Evolutionary conservation across 257 asterid genomes (phyloP).

Genomic region (Rhazya stricta): DNA sequence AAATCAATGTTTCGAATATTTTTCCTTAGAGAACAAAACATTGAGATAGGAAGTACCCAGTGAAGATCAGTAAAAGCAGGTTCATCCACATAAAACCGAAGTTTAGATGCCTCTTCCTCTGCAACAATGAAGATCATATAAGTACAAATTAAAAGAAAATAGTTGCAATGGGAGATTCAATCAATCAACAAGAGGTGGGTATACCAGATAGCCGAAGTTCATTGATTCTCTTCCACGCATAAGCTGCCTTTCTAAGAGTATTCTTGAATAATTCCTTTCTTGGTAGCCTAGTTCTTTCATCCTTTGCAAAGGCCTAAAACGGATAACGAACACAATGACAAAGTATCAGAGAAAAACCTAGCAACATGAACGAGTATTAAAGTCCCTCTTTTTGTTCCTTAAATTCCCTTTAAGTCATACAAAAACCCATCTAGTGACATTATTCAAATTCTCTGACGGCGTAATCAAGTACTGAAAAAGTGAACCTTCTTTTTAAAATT

Average conservation of each 20-base stretch:
- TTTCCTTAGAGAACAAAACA: background rate
- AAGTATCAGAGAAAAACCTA: background rate
- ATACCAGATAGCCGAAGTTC: conserved; percentile 83
- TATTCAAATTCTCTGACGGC: background rate
- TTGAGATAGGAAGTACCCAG: conserved; percentile 53
- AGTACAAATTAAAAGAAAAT: conserved; percentile 9
- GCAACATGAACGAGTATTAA: background rate
- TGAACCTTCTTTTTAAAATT: background rate
- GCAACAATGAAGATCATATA: conserved; percentile 25
- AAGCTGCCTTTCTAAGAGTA: conserved; percentile 82
- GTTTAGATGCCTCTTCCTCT: conserved; percentile 80
- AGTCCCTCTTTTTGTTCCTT: background rate
- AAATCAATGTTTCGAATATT: background rate
- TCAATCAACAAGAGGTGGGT: background rate
- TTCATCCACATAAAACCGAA: conserved; percentile 79
- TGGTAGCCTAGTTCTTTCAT: conserved; percentile 68
- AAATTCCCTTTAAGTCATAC: background rate
- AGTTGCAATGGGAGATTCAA: background rate
- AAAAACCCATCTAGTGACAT: background rate
- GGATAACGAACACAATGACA: conserved; percentile 10
- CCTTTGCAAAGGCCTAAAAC: conserved; percentile 73
- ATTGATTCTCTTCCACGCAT: conserved; percentile 70
- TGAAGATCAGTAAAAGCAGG: conserved; percentile 98
- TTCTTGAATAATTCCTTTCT: conserved; percentile 88
- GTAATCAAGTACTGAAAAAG: background rate